These are phyloP conservation scores for Penicillium coffeae DNA, from an alignment of 495 filamentous ascomycete species.

Conservation along the genomic window DNA sequence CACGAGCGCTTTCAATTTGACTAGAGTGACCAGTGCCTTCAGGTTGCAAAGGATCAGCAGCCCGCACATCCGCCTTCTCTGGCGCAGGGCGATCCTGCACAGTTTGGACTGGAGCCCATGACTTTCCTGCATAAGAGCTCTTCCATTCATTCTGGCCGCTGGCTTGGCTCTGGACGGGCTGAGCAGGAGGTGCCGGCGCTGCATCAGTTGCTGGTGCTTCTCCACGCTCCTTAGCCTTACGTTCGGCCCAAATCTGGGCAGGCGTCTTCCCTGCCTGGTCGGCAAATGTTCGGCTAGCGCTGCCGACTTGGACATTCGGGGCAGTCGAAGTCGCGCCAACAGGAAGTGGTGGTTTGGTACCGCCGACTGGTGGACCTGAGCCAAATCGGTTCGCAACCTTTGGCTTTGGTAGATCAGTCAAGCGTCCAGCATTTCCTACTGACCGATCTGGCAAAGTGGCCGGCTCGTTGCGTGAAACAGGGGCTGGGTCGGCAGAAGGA, in stretches of 20 bases:
- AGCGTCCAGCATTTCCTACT: slow-evolving; percentile 69
- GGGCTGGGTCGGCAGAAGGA: slow-evolving; percentile 25
- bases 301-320: slow-evolving; percentile 59
- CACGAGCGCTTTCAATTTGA: slow-evolving; percentile 66
- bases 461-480: slow-evolving; percentile 35
- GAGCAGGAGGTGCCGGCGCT: slow-evolving; percentile 50
- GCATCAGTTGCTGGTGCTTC: slow-evolving; percentile 32
- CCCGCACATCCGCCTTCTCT: slow-evolving; percentile 55
- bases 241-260: slow-evolving; percentile 95
- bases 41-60: slow-evolving; percentile 42
- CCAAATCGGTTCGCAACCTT: slow-evolving; percentile 89
- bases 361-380: slow-evolving; percentile 62
- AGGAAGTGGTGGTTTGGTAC: slow-evolving; percentile 85
- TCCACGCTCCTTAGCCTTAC: slow-evolving; percentile 75
- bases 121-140: slow-evolving; percentile 83
- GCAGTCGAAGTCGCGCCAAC: slow-evolving; percentile 52
- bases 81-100: slow-evolving; percentile 60
- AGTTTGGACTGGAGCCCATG: slow-evolving; percentile 79
- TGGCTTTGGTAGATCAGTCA: slow-evolving; percentile 87
- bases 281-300: slow-evolving; percentile 87
- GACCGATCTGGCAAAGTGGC: slow-evolving; percentile 65
- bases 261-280: slow-evolving; percentile 94
- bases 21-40: slow-evolving; percentile 49
- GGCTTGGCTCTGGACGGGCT: slow-evolving; percentile 56
- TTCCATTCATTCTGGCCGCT: slow-evolving; percentile 78